Conservation (phyloP, 768 basidiomycete species). For the Panellus pusillus region DNA sequence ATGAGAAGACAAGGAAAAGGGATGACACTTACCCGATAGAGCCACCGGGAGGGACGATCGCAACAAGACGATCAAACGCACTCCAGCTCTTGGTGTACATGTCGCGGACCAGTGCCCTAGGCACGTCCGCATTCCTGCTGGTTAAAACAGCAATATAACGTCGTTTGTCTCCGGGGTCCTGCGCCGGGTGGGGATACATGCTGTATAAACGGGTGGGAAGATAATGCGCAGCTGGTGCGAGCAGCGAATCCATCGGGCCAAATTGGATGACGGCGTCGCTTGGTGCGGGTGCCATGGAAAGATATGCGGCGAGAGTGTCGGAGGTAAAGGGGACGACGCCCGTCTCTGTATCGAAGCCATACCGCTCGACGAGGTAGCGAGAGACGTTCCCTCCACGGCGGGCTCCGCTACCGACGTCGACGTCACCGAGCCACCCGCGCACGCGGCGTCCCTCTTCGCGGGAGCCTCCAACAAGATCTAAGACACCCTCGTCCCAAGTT, state of each 20-base stretch:
- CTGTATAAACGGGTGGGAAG: conserved; percentile 73
- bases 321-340: conserved; percentile 76
- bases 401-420: conserved; percentile 65
- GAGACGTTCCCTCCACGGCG: conserved; percentile 66
- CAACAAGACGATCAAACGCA: conserved; percentile 84
- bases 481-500: conserved; percentile 72
- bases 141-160: conserved; percentile 72
- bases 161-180: conserved; percentile 70
- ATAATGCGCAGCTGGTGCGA: conserved; percentile 75
- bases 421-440: conserved; percentile 81
- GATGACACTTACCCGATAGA: conserved; percentile 69
- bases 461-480: conserved; percentile 78
- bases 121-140: conserved; percentile 81
- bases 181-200: conserved; percentile 79
- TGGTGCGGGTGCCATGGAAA: conserved; percentile 70
- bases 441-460: conserved; percentile 72
- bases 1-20: conserved; percentile 5
- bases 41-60: conserved; percentile 88
- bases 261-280: conserved; percentile 78
- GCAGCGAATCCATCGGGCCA: conserved; percentile 77
- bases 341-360: conserved; percentile 80
- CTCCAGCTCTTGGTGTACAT: conserved; percentile 95
- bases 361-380: conserved; percentile 76
- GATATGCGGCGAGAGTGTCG: conserved; percentile 73
- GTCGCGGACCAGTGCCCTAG: conserved; percentile 80